Conservation (phyloP, 2,329 filamentous ascomycete genomes). For the Aspergillus ochraceus region DNA sequence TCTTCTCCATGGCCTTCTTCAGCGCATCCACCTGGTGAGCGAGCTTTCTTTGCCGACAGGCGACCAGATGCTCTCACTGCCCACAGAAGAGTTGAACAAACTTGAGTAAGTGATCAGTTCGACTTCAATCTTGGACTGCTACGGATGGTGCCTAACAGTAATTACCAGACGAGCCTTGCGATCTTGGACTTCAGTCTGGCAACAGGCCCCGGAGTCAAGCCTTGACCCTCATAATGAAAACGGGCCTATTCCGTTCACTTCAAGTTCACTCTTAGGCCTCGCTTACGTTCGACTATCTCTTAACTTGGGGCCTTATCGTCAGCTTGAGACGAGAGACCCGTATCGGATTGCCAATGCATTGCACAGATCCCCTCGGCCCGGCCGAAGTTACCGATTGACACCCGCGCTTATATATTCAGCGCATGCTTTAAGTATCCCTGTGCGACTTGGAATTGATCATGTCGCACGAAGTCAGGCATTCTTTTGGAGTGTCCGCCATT, state of each 20-base stretch:
- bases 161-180: slow-evolving; percentile 30
- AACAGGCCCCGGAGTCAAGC: slow-evolving; percentile 37
- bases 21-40: slow-evolving; percentile 57
- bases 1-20: slow-evolving; percentile 69
- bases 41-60: slow-evolving; percentile 33
- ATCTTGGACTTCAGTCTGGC: slow-evolving; percentile 38
- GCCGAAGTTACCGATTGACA: slow-evolving; percentile 60
- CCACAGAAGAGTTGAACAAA: slow-evolving; percentile 36
- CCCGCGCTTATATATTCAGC: slow-evolving; percentile 67
- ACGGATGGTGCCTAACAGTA: background rate
- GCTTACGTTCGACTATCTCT: slow-evolving; percentile 35
- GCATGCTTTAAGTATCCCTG: slow-evolving; percentile 63
- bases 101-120: slow-evolving; percentile 26
- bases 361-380: slow-evolving; percentile 58
- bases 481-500: slow-evolving; percentile 40
- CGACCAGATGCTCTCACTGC: slow-evolving; percentile 29
- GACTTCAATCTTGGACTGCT: no score
- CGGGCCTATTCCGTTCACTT: slow-evolving; percentile 36
- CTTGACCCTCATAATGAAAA: slow-evolving; percentile 36
- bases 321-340: slow-evolving; percentile 66
- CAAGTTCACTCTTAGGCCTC: slow-evolving; percentile 31
- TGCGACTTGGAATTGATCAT: slow-evolving; percentile 37
- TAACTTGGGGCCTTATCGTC: slow-evolving; percentile 61
- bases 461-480: slow-evolving; percentile 38
- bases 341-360: slow-evolving; percentile 62